Base-by-base conservation (phyloP, 257 asterid genomes). In the Penstemon davidsonii region DNA sequence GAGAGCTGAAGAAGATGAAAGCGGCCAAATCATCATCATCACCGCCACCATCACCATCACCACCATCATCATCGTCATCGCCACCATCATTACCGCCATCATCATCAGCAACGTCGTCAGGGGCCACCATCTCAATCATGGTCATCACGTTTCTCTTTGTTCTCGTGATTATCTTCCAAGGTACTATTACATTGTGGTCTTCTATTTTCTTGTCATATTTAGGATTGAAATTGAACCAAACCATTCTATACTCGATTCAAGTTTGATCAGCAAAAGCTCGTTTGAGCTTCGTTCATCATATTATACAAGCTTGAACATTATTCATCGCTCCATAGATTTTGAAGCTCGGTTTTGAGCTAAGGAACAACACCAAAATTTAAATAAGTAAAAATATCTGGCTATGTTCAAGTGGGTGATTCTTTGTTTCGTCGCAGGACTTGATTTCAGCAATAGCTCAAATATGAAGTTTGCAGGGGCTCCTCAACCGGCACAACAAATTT, bases 81-180 rank as follows among this genome's bases (percentile, higher is more conserved):
- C 11, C 68, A 19, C 70, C 80, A 36, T 2, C 82, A n/a, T 67
- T 82, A 8, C 47, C 77, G 4, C 36, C 69, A 8, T 73, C 81
- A 15, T 55, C 70, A 4, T 70, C 83, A n/a, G 47, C 66, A 1
- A 8, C 79, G 2, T 59, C 83, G 1, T 70, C 77, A 6, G 69
- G 66, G 15, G 73, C 78, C 69, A 73, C 85, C 70, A 33, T 86
- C 67, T 76, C 79, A 6, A 85, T 85, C 72, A 65, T 81, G 87
- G 52, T 72, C 55, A 60, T 86, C 80, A 81, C 92, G 4, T 40
- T 78, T 70, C 69, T 87, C 72, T 84, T 87, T 71, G 79, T 80
- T 60, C 83, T 87, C 38, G 73, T 84, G 73, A 67, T 87, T 44
- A 62, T 87, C 73, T 79, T 80, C 62, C 94, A 84, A 84, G 94